Conservation (phyloP, 768 basidiomycete genomes). For the Tricholoma terreum region DNA sequence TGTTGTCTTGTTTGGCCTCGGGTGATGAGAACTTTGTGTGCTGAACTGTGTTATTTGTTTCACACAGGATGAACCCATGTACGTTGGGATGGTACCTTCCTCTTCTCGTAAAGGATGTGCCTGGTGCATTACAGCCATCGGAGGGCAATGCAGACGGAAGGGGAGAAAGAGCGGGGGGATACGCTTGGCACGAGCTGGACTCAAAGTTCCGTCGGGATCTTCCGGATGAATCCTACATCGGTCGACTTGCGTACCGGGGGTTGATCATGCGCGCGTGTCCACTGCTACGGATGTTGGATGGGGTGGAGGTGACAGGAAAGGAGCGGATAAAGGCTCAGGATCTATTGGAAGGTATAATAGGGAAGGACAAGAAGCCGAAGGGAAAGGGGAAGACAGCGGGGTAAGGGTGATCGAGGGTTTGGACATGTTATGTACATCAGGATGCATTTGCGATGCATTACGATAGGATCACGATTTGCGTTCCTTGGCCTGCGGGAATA, state of each 20-base stretch:
- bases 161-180: slow-evolving; percentile 21
- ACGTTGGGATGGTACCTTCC: slow-evolving; percentile 96
- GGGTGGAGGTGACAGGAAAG: slow-evolving; percentile 76
- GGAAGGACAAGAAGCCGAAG: slow-evolving; percentile 36
- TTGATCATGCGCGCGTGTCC: slow-evolving; percentile 77
- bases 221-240: slow-evolving; percentile 85
- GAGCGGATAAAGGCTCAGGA: slow-evolving; percentile 81
- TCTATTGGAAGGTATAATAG: slow-evolving; percentile 57
- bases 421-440: slow-evolving; percentile 14
- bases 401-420: slow-evolving; percentile 12
- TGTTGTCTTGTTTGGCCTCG: slow-evolving; percentile 6
- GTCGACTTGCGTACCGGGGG: slow-evolving; percentile 86
- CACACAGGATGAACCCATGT: slow-evolving; percentile 84
- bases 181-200: slow-evolving; percentile 76
- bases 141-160: slow-evolving; percentile 30
- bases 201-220: slow-evolving; percentile 83
- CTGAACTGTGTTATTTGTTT: slow-evolving; percentile 11
- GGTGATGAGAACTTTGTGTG: slow-evolving; percentile 9
- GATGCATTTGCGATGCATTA: no score
- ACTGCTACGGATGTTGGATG: slow-evolving; percentile 74
- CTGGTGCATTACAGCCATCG: slow-evolving; percentile 65
- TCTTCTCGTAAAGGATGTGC: slow-evolving; percentile 66
- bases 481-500: no score
- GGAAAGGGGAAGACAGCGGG: slow-evolving; percentile 13
- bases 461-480: slow-evolving; percentile 7